Percentiles rank a stretch among this genome's conserved stretches.
Evolutionary conservation across 345 rosid species (phyloP).

Genomic region (Melaleuca alternifolia): DNA sequence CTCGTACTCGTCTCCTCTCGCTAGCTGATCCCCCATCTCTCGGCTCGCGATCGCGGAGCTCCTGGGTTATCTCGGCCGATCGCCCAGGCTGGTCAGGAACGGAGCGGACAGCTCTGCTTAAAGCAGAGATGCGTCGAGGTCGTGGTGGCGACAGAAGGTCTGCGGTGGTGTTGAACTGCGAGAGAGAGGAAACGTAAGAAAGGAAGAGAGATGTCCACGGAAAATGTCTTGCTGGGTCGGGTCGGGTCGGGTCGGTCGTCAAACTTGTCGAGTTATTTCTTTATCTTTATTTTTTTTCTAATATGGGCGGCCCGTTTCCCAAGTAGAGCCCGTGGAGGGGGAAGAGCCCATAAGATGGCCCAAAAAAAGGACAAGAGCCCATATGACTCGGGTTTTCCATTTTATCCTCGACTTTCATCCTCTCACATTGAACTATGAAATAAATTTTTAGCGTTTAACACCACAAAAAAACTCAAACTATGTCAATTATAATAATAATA

Average conservation of each 20-base stretch:
- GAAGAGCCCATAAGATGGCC: background rate
- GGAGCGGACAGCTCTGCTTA: background rate
- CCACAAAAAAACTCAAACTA: too few relatives aligned
- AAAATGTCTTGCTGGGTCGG: background rate
- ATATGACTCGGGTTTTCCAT: background rate
- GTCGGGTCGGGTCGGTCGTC: background rate
- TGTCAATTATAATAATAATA: too few relatives aligned
- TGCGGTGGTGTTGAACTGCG: background rate
- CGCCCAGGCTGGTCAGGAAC: background rate
- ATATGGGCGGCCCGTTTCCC: background rate
- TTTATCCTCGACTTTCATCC: too few relatives aligned
- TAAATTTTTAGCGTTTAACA: too few relatives aligned
- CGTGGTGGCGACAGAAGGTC: background rate
- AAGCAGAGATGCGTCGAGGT: background rate
- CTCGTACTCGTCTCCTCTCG: slow-evolving; percentile 49
- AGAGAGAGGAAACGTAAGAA: background rate
- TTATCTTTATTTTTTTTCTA: background rate
- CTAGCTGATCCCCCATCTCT: slow-evolving; percentile 50
- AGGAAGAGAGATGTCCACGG: background rate
- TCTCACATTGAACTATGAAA: too few relatives aligned
- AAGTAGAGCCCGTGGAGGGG: background rate
- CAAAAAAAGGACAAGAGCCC: background rate
- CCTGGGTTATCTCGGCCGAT: background rate
- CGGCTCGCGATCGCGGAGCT: background rate
- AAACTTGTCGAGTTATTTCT: background rate